Evolutionary conservation across 2,329 filamentous ascomycete genomes (phyloP), one percentile per base, ranked within the genome.

Genomic region (Colletotrichum truncatum): DNA sequence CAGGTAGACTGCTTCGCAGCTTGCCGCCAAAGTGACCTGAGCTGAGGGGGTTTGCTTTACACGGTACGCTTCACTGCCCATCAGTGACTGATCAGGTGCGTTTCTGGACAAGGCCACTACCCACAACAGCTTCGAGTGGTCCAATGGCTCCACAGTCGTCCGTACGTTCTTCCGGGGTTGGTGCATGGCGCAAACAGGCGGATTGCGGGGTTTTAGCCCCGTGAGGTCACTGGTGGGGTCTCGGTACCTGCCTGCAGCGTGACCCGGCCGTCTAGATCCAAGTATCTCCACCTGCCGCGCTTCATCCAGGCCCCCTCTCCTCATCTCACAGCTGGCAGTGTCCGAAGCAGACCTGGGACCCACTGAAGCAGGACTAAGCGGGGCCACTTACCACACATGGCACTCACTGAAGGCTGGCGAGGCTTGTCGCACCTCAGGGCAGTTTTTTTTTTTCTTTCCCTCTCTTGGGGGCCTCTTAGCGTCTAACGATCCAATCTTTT

Each of bases 171-270:
- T 67, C 71, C 70, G 71, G 73, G 70, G 72, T 73, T 21, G 62
- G 34, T 21, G 62, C 57, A 62, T 62, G 49, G 62, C 57, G 60
- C 53, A 43, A 28, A 32, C 51, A 64, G 52, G 64, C 67, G 59
- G 65, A 72, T 69, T 73, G 72, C 72, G 73, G 72, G 73, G 73
- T 70, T 68, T 54, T 60, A 39, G 36, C 34, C 49, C 64, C 38
- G 58, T 57, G 64, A 66, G 64, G 64, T 66, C 64, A 66, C 64
- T 39, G 51, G 52, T 64, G 64, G 64, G 54, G 59, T 53, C 59
- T 60, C 64, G 59, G 64, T 66, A 66, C 60, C 41, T 62, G 49
- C 28, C 48, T 51, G 57, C 57, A 65, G 34, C 32, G 49, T 34
- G 55, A 26, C 38, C 61, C 30, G 30, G 16, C 43, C 60, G 54